Percentiles rank a stretch among this genome's conserved stretches.
Evolutionary conservation across 2,329 filamentous ascomycete genomes (phyloP).

Genomic region (Colletotrichum cordylinicola): DNA sequence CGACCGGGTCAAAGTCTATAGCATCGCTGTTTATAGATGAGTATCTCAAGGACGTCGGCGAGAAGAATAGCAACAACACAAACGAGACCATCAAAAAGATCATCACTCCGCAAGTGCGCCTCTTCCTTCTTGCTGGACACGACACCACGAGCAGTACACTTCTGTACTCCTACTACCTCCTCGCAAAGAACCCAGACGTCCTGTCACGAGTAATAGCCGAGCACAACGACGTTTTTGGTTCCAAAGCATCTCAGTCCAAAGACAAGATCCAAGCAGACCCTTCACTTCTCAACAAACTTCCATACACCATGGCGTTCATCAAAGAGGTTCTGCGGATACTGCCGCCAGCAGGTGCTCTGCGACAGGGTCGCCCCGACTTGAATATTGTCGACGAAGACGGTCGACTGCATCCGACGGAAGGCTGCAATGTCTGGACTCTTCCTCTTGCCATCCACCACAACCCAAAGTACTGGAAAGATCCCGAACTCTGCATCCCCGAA

Average conservation of each 20-base stretch:
- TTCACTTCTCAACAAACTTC: constrained; percentile 52
- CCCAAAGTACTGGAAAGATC: constrained; percentile 45
- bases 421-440: constrained; percentile 47
- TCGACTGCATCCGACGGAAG: constrained; percentile 47
- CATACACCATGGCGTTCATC: constrained; percentile 58
- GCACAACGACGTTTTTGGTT: constrained; percentile 49
- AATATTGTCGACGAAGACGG: constrained; percentile 47
- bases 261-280: constrained; percentile 45
- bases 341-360: constrained; percentile 52
- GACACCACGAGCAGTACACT: constrained; percentile 36
- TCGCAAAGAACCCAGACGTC: constrained; percentile 27
- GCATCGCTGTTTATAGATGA: constrained; percentile 1
- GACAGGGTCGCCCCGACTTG: constrained; percentile 38
- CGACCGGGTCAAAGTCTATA: neutral
- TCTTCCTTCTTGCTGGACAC: constrained; percentile 37
- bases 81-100: neutral
- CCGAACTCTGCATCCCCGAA: constrained; percentile 51
- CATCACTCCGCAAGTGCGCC: constrained; percentile 31
- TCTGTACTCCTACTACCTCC: constrained; percentile 28
- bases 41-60: neutral
- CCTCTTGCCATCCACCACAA: constrained; percentile 42
- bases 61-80: neutral
- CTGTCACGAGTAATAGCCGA: constrained; percentile 31
- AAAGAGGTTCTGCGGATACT: constrained; percentile 61
- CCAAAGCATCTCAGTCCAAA: constrained; percentile 40